Conservation (phyloP, 2,329 filamentous ascomycete genomes). For the Cercospora nicotianae region DNA sequence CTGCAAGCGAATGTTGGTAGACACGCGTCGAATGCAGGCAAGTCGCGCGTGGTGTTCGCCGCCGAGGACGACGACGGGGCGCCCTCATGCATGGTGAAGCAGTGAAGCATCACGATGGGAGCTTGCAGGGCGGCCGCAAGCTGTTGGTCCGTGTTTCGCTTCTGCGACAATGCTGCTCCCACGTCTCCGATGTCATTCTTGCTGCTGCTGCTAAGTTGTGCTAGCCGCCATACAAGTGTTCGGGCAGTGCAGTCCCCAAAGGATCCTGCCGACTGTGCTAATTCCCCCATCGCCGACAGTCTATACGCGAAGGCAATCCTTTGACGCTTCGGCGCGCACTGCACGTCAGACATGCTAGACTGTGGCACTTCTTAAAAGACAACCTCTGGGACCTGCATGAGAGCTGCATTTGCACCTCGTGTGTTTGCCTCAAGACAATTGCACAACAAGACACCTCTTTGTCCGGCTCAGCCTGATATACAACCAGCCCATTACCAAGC, state of each 20-base stretch:
- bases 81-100: conserved; percentile 9
- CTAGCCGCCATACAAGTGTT: not conserved
- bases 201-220: not conserved
- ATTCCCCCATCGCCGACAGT: not conserved
- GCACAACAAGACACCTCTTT: not conserved
- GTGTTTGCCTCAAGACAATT: conserved; percentile 9
- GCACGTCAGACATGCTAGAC: not conserved
- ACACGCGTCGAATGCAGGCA: not conserved
- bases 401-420: not conserved
- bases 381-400: conserved; percentile 13
- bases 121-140: conserved; percentile 1
- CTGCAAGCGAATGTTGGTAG: not conserved
- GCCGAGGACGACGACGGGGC: not conserved
- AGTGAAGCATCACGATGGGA: not conserved
- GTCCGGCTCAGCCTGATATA: not conserved
- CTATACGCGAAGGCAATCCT: conserved; percentile 1
- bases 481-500: not conserved
- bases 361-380: not conserved
- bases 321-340: not conserved
- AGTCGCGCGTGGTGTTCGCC: not conserved
- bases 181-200: not conserved
- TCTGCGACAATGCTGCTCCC: not conserved
- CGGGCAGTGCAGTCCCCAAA: not conserved
- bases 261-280: not conserved
- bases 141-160: conserved; percentile 6